Evolutionary conservation across 176 grass and related monocot species (phyloP).

Genomic region (Elymus sibiricus): DNA sequence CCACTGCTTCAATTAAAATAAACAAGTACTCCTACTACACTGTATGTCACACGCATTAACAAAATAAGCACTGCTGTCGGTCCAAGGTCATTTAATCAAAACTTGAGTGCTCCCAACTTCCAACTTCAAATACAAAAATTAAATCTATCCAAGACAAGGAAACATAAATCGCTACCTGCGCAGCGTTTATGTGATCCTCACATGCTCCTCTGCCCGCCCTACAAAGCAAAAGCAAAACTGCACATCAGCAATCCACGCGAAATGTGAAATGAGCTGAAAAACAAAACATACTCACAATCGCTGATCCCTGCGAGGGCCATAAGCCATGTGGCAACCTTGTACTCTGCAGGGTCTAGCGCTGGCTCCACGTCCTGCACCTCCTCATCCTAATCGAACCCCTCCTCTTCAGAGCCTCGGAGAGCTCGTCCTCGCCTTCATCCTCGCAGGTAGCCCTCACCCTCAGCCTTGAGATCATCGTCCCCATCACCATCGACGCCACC

Average conservation of each 20-base stretch:
- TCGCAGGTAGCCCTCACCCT: not conserved
- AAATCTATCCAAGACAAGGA: too few relatives aligned
- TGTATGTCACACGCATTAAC: too few relatives aligned
- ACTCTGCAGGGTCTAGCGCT: constrained; percentile 50
- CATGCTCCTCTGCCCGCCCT: constrained; percentile 62
- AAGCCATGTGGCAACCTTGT: constrained; percentile 60
- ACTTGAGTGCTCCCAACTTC: too few relatives aligned
- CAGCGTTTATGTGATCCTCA: too few relatives aligned
- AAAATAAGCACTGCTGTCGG: too few relatives aligned
- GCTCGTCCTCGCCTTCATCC: constrained; percentile 15
- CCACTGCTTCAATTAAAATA: too few relatives aligned
- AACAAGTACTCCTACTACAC: too few relatives aligned
- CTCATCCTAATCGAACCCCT: constrained; percentile 60
- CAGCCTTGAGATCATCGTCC: too few relatives aligned
- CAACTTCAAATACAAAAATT: too few relatives aligned
- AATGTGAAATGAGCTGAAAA: not conserved
- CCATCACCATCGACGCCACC: too few relatives aligned
- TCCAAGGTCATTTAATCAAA: too few relatives aligned
- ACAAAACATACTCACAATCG: constrained; percentile 36
- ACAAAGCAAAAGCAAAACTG: constrained; percentile 15
- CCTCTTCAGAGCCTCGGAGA: constrained; percentile 49
- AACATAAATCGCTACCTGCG: too few relatives aligned
- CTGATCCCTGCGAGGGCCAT: constrained; percentile 75
- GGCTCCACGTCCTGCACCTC: constrained; percentile 50
- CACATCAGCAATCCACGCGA: not conserved